Evolutionary conservation across 352 stramenopile genomes (phyloP).

Genomic region (Aphanomyces invadans): DNA sequence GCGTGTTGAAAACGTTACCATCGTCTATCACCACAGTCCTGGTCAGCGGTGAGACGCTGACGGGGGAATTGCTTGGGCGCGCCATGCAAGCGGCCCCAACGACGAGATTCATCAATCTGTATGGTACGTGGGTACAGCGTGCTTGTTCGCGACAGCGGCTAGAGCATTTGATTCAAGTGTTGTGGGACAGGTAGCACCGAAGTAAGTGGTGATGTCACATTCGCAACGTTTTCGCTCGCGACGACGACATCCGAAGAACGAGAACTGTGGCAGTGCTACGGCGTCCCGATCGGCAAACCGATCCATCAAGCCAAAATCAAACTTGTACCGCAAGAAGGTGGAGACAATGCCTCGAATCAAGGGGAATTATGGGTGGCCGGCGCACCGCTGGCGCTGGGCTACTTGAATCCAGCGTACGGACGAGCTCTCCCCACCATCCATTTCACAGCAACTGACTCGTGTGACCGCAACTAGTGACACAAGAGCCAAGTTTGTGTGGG

Average conservation of each 20-base stretch:
- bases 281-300: conserved; percentile 22
- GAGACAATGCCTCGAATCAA: not conserved
- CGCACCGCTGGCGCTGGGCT: conserved; percentile 30
- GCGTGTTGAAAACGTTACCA: not conserved
- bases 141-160: too few species aligned
- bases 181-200: conserved; percentile 28
- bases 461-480: too few species aligned
- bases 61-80: conserved; percentile 20
- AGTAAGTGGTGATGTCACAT: conserved; percentile 25
- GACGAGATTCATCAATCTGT: conserved; percentile 31
- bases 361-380: conserved; percentile 34
- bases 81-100: conserved; percentile 19
- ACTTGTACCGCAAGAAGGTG: not conserved
- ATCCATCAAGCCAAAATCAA: not conserved
- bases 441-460: too few species aligned
- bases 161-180: too few species aligned
- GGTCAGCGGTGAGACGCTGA: conserved; percentile 33
- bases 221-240: not conserved
- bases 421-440: too few species aligned
- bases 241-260: not conserved
- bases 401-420: conserved; percentile 22
- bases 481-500: not conserved
- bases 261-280: not conserved
- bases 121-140: too few species aligned
- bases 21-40: not conserved